Evolutionary conservation across 2,329 filamentous ascomycete species (phyloP), one percentile per base, ranked within the genome.

Genomic region (Grosmannia serpens): DNA sequence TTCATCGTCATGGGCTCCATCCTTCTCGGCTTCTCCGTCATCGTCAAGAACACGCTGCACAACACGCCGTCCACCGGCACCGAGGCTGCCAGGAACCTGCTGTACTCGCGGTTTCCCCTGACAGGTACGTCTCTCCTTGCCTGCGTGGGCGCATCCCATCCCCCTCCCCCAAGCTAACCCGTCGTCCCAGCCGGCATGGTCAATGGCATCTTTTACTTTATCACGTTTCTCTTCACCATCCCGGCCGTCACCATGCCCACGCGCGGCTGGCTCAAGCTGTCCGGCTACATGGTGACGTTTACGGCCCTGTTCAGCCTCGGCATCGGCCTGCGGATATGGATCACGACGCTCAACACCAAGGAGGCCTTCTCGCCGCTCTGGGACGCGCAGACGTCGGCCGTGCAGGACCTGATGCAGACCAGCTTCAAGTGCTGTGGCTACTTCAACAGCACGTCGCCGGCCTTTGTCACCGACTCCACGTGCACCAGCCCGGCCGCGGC

Each of bases 341-440:
- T 90, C 67, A 75, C 85, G 65, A 92, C 89, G 2, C 74, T 94
- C 64, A 79, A 77, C 65, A 85, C 85, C 52, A 81, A 86, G 67
- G 76, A 78, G 44, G 81, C 82, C 61, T 82, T 91, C 60, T 74
- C 71, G 59, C 68, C 72, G 1, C 75, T 87, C 56, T 94, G 87
- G 81, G 73, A 75, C 27, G 67, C 72, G 6, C 83, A 88, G 70
- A 67, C 79, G 3, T 66, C 77, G 0, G 64, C 71, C 1, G 75
- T 84, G 4, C 87, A 91, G 70, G 82, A 80, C 63, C 73, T 91
- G 57, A 77, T 94, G 68, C 88, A 94, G 71, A 78, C 81, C 65
- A 77, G 80, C 67, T 91, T 92, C 69, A 70, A 82, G 65, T 94
- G 89, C 81, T 94, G 89, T 66, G 89, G 89, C 62, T 94, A 89